Base-by-base conservation (phyloP, 331 rosid genomes). In the Stylosanthes scabra region DNA sequence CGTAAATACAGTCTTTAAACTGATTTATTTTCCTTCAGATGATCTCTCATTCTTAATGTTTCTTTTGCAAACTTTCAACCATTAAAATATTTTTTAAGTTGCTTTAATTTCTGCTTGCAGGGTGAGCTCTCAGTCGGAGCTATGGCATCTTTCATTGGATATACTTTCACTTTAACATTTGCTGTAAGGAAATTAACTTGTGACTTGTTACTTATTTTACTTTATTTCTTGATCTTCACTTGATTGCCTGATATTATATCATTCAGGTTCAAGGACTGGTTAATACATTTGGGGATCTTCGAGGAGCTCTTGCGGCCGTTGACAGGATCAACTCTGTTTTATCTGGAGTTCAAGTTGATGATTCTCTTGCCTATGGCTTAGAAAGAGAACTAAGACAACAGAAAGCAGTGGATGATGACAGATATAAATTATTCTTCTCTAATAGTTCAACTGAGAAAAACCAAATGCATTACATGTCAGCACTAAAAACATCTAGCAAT, bases 231-330 rank as follows among this genome's bases (percentile, higher is more conserved):
- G 55, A 20, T 79, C 59, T 29, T 68, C 70, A 65, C 39, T 60
- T 46, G 69, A 76, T 49, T 34, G 49, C 56, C 81, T 83, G 76
- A 83, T 60, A 60, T 58, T 46, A n/a, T n/a, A 42, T 69, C 64
- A 72, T 81, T 84, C 80, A 91, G 99, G 99, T 95, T 88, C 99
- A 95, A 95, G 99, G 99, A 68, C 86, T 95, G 40, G 97, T 95
- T 55, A 95, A 95, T 80, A 84, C 99, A 71, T 78, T 95, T 50
- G 97, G 99, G 61, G 97, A 95, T 88, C 96, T 95, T 46, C 99
- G 99, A 49, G 89, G 91, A 72, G 79, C 81, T 80, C 76, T 91
- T 55, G 93, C 96, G 68, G 97, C 97, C 58, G 90, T 90, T 67
- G 99, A 95, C 78, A 95, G 99, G 88, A 95, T 95, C 71, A 95